Conservation (phyloP, 2,329 filamentous ascomycete species). For the Cladophialophora exuberans region DNA sequence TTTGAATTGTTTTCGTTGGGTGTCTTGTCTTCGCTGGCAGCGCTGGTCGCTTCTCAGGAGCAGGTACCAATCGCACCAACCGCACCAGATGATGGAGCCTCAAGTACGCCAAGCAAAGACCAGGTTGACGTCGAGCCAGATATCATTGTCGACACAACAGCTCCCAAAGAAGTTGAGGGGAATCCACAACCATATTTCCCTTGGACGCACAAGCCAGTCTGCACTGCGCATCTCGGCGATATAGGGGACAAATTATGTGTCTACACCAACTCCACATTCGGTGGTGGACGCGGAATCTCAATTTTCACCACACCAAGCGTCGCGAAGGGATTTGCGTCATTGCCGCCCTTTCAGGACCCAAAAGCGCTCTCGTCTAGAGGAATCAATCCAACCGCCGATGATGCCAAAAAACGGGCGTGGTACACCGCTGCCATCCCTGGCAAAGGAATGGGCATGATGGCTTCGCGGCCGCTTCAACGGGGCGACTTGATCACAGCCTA, state of each 20-base stretch:
- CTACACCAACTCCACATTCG: constrained; percentile 26
- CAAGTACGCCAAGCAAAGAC: background rate
- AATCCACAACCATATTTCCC: background rate
- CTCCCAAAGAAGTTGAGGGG: background rate
- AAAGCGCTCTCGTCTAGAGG: constrained; percentile 10
- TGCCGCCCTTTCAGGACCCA: constrained; percentile 22
- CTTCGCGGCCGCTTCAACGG: constrained; percentile 18
- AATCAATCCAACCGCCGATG: constrained; percentile 10
- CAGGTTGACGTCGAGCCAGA: background rate
- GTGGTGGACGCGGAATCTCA: constrained; percentile 26
- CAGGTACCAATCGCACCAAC: background rate
- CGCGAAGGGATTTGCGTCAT: constrained; percentile 15
- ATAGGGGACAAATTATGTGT: constrained; percentile 22
- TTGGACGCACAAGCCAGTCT: constrained; percentile 24
- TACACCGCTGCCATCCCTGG: constrained; percentile 16
- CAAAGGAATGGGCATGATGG: constrained; percentile 27
- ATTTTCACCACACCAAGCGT: constrained; percentile 29
- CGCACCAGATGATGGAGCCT: background rate
- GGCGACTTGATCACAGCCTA: constrained; percentile 22
- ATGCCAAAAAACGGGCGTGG: constrained; percentile 5
- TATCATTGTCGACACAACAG: too few species aligned
- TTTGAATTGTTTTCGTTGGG: constrained; percentile 7
- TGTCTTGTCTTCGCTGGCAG: constrained; percentile 2
- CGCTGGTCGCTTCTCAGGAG: background rate
- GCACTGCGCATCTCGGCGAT: constrained; percentile 19